A percentile compares a stretch with the other conserved stretches of the same genome.
phyloP scores from a whole-genome alignment of 2,329 filamentous ascomycete species.

The Penicillium olsonii region DNA sequence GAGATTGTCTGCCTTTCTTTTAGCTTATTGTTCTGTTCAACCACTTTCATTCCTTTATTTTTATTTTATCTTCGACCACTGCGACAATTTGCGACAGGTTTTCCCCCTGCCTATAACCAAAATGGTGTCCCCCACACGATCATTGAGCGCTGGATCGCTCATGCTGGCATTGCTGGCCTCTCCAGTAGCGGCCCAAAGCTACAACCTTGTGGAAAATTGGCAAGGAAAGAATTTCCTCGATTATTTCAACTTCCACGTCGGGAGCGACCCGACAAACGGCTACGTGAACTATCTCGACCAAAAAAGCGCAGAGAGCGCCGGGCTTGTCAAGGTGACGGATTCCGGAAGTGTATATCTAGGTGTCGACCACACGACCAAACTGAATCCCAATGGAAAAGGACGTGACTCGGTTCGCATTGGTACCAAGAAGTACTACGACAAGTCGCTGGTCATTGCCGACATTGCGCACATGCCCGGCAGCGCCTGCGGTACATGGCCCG shows the following conservation, averaged over 20 bases:
- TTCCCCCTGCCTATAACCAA: conserved; percentile 5
- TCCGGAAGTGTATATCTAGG: conserved; percentile 45
- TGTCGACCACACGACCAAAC: conserved; percentile 43
- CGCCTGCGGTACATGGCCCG: conserved; percentile 55
- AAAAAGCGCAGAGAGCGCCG: conserved; percentile 37
- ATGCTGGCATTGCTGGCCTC: conserved; percentile 31
- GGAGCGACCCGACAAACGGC: conserved; percentile 51
- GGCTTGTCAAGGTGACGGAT: conserved; percentile 38
- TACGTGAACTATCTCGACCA: conserved; percentile 53
- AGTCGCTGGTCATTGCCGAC: conserved; percentile 51
- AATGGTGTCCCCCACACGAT: conserved; percentile 32
- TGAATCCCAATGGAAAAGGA: conserved; percentile 39
- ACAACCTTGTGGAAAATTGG: conserved; percentile 46
- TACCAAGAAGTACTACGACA: conserved; percentile 46
- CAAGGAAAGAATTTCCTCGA: conserved; percentile 51
- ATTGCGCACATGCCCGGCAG: conserved; percentile 51
- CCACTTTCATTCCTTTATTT: conserved; percentile 4
- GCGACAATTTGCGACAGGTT: not conserved
- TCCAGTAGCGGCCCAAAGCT: conserved; percentile 29
- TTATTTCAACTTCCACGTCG: conserved; percentile 52
- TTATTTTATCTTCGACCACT: not conserved
- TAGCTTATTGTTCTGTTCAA: conserved; percentile 13
- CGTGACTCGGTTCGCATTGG: conserved; percentile 49
- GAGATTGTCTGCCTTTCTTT: conserved; percentile 23
- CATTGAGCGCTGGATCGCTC: conserved; percentile 34